phyloP scores from a whole-genome alignment of 345 rosid genomes.

The Citrus medica region DNA sequence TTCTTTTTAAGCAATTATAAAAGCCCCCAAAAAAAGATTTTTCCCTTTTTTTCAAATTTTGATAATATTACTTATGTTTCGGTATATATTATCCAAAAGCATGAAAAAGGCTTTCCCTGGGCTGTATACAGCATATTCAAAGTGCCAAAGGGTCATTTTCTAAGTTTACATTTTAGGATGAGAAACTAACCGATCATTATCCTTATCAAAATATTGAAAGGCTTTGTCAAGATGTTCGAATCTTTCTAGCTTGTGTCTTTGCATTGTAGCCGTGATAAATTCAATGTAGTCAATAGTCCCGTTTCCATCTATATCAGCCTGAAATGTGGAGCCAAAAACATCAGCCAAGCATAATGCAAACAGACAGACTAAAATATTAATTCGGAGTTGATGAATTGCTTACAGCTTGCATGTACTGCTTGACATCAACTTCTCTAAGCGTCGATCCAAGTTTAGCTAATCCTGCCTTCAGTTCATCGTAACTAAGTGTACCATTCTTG shows the following conservation, averaged over 20 bases:
- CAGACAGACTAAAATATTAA: neutral
- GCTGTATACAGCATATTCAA: neutral
- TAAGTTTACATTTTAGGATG: neutral
- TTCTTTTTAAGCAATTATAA: too few relatives aligned
- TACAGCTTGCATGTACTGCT: slow-evolving; percentile 92
- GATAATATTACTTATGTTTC: too few relatives aligned
- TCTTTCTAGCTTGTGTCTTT: slow-evolving; percentile 71
- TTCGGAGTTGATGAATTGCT: slow-evolving; percentile 17
- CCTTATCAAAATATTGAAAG: slow-evolving; percentile 85
- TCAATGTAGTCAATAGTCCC: slow-evolving; percentile 81
- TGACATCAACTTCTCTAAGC: slow-evolving; percentile 70
- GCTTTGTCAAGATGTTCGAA: slow-evolving; percentile 75
- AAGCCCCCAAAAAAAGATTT: too few relatives aligned
- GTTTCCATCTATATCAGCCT: slow-evolving; percentile 93
- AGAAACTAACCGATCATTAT: slow-evolving; percentile 62
- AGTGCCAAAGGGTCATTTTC: neutral
- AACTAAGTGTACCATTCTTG: slow-evolving; percentile 81
- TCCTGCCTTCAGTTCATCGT: slow-evolving; percentile 70
- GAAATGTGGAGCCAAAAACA: slow-evolving; percentile 6
- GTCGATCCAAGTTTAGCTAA: slow-evolving; percentile 73
- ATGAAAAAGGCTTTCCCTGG: neutral
- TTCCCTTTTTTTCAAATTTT: too few relatives aligned
- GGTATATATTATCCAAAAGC: neutral
- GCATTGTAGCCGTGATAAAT: slow-evolving; percentile 87
- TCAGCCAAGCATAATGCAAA: neutral